Evolutionary conservation across 192 early-diverging fungal genomes (phyloP).

Genomic region (Backusella sp.): DNA sequence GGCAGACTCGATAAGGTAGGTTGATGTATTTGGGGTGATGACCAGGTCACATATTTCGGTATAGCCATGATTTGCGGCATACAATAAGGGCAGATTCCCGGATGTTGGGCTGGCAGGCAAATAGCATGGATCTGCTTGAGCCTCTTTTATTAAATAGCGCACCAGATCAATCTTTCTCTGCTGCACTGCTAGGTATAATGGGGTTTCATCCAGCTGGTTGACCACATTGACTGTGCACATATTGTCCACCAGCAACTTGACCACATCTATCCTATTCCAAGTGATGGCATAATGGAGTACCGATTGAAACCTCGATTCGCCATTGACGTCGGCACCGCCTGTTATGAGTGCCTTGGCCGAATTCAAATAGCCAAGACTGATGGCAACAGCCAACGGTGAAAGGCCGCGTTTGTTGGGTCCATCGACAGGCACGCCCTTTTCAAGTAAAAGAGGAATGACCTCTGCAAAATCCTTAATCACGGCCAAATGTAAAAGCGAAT

Average conservation of each 20-base stretch:
- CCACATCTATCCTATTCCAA: slow-evolving; percentile 39
- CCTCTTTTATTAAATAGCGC: slow-evolving; percentile 24
- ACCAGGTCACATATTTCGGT: slow-evolving; percentile 33
- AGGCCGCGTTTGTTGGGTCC: slow-evolving; percentile 20
- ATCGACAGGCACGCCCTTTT: slow-evolving; percentile 18
- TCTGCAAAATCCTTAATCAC: slow-evolving; percentile 27
- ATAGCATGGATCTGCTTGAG: slow-evolving; percentile 31
- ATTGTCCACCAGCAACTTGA: slow-evolving; percentile 23
- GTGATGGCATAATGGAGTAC: slow-evolving; percentile 35
- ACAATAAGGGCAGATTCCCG: slow-evolving; percentile 32
- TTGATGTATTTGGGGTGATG: slow-evolving; percentile 26
- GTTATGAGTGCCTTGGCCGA: slow-evolving; percentile 12
- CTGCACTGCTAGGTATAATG: slow-evolving; percentile 36
- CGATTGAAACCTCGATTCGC: slow-evolving; percentile 12
- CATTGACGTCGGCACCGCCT: slow-evolving; percentile 31
- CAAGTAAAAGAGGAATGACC: slow-evolving; percentile 19
- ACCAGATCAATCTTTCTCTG: slow-evolving; percentile 41
- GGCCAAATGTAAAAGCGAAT: slow-evolving; percentile 33
- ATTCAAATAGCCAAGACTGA: slow-evolving; percentile 23
- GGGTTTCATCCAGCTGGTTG: slow-evolving; percentile 37
- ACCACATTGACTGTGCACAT: slow-evolving; percentile 26
- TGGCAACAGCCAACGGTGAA: slow-evolving; percentile 36
- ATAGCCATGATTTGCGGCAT: slow-evolving; percentile 39
- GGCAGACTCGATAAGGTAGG: slow-evolving; percentile 26
- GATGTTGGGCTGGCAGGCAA: background rate